Percentiles rank a stretch among this genome's conserved stretches.
These are phyloP conservation scores for Neonectria punicea DNA, from an alignment of 2,329 filamentous ascomycete species.

Conservation along the genomic window DNA sequence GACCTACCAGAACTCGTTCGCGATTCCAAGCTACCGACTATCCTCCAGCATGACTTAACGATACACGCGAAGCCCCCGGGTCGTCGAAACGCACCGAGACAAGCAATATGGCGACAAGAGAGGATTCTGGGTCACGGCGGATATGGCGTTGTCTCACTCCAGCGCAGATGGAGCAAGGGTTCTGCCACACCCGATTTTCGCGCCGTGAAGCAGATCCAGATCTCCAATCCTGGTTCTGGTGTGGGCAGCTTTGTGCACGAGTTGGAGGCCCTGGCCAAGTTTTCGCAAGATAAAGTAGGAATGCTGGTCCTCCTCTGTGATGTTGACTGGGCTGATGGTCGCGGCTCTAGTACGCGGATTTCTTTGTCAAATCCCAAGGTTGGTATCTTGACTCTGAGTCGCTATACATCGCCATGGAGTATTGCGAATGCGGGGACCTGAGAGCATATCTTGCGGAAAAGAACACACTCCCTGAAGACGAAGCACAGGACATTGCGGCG, in stretches of 20 bases:
- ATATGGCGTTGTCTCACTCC: slow-evolving; percentile 17
- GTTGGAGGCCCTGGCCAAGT: slow-evolving; percentile 24
- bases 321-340: background rate
- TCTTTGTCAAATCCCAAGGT: slow-evolving; percentile 28
- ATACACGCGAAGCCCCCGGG: too few relatives aligned
- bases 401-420: slow-evolving; percentile 31
- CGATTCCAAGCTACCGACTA: slow-evolving; percentile 22
- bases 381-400: slow-evolving; percentile 20
- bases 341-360: slow-evolving; percentile 26
- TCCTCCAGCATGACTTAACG: background rate
- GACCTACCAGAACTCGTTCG: slow-evolving; percentile 32
- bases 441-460: slow-evolving; percentile 7
- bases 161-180: background rate
- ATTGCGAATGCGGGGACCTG: slow-evolving; percentile 26
- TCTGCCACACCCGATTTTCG: background rate
- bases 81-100: too few relatives aligned
- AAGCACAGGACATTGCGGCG: slow-evolving; percentile 17
- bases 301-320: too few relatives aligned
- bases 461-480: slow-evolving; percentile 14
- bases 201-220: slow-evolving; percentile 9
- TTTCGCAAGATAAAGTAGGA: slow-evolving; percentile 18
- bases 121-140: slow-evolving; percentile 17
- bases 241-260: background rate
- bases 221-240: background rate
- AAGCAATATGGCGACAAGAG: background rate